Evolutionary conservation across 306 rosid genomes (phyloP).

Genomic region (Rubus parviflorus): DNA sequence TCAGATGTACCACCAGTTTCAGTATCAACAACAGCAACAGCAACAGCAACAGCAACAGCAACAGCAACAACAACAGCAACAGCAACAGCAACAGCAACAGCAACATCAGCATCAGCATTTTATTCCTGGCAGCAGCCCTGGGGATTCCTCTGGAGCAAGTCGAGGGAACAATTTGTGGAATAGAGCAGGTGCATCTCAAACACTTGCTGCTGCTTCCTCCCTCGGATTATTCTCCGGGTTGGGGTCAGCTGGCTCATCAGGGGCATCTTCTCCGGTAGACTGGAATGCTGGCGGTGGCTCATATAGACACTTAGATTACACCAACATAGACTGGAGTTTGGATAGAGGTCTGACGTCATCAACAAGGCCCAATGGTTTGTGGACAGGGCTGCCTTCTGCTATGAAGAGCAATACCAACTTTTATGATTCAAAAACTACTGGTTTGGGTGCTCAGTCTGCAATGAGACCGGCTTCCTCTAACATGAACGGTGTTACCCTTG

Average conservation of each 20-base stretch:
- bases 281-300: constrained; percentile 86
- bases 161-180: constrained; percentile 64
- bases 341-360: constrained; percentile 54
- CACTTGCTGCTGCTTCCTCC: constrained; percentile 82
- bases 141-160: constrained; percentile 53
- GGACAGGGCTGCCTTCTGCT: constrained; percentile 67
- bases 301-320: constrained; percentile 63
- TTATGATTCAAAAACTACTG: constrained; percentile 62
- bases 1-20: constrained; percentile 82
- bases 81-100: constrained; percentile 57
- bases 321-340: constrained; percentile 88
- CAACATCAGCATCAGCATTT: constrained; percentile 44
- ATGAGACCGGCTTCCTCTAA: constrained; percentile 59
- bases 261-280: constrained; percentile 76
- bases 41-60: constrained; percentile 46
- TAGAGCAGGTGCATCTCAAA: constrained; percentile 61
- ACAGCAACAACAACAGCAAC: constrained; percentile 43
- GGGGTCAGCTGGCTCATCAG: constrained; percentile 74
- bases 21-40: constrained; percentile 63
- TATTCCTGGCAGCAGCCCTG: constrained; percentile 50
- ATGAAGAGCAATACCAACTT: constrained; percentile 47
- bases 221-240: constrained; percentile 89
- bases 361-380: constrained; percentile 55
- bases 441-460: constrained; percentile 51
- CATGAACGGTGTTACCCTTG: constrained; percentile 48